Evolutionary conservation across 768 basidiomycete species (phyloP), one percentile per base, ranked within the genome.

Genomic region (Calocybe gangraenosa): DNA sequence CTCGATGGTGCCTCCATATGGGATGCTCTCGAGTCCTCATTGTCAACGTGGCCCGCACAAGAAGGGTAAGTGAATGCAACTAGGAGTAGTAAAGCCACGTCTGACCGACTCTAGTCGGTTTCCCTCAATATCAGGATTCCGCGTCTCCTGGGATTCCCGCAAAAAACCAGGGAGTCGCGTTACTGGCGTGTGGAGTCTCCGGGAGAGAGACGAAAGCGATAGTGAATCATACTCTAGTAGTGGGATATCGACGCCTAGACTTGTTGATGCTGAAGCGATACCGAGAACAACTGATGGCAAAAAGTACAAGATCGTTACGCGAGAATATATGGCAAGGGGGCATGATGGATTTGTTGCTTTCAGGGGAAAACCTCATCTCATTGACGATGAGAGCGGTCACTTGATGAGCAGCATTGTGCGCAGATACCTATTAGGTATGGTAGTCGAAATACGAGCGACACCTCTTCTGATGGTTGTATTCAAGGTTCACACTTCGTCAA

Each of bases 141-240:
- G 79, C 9, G 84, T 94, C 7, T 75, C 79, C 14, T 94, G 92
- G 92, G 92, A 96, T 60, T 93, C 90, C 30, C 75, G 78, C 21
- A 73, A 71, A 33, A 75, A 78, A 1, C 76, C 88, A 0, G 83
- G 84, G 13, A 69, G 82, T 42, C 82, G 92, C 13, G 78, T 96
- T 5, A 63, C 84, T 18, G 84, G 84, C 3, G 70, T 95, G 17
- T 83, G 83, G 79, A 66, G 84, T 35, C 50, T 78, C 48, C 66
- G 70, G 54, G 63, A 74, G 47, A 58, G 56, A 17, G 67, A 67
- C n/a, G 55, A 55, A 14, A 63, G 58, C 42, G 52, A 59, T n/a
- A 40, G 55, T 13, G 56, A 53, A 1, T 49, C 57, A 11, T 58
- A 58, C 11, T 44, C 36, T 22, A 47, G 44, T 8, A 54, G 54